Percentiles rank a stretch among this genome's conserved stretches.
Evolutionary conservation across 768 basidiomycete species (phyloP).

Genomic region (Calvatia gigantea): DNA sequence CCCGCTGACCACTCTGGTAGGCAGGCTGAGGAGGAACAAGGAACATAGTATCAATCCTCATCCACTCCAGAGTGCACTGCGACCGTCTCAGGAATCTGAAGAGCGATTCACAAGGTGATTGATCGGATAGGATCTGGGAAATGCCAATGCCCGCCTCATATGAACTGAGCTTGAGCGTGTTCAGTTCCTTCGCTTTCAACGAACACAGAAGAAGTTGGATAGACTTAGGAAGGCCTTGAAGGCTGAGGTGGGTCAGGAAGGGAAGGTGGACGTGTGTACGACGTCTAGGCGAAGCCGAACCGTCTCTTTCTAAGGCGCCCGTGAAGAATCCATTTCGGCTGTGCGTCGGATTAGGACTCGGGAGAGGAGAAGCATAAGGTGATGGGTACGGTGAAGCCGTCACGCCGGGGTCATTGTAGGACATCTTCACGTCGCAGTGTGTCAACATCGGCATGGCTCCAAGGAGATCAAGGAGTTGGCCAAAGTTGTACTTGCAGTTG

Average conservation of each 20-base stretch:
- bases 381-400: constrained; percentile 8
- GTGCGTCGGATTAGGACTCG: constrained; percentile 2
- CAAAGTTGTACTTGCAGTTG: constrained; percentile 9
- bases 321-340: constrained; percentile 1
- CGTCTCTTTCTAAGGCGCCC: not conserved
- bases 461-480: constrained; percentile 11
- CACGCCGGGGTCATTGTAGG: constrained; percentile 10
- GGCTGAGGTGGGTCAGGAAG: constrained; percentile 7
- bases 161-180: constrained; percentile 6
- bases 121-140: constrained; percentile 6
- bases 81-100: constrained; percentile 12
- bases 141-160: constrained; percentile 11
- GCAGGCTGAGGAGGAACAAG: constrained; percentile 10
- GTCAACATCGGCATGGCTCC: constrained; percentile 10
- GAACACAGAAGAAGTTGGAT: constrained; percentile 5
- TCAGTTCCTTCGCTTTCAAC: constrained; percentile 4
- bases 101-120: constrained; percentile 9
- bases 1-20: not conserved
- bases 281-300: constrained; percentile 4
- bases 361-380: constrained; percentile 3
- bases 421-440: constrained; percentile 7
- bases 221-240: constrained; percentile 10
- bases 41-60: constrained; percentile 10
- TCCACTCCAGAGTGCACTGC: constrained; percentile 4
- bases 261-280: constrained; percentile 8